Base-by-base conservation (phyloP, 805 yeast genomes). In the Cyberlindnera bimundalis region DNA sequence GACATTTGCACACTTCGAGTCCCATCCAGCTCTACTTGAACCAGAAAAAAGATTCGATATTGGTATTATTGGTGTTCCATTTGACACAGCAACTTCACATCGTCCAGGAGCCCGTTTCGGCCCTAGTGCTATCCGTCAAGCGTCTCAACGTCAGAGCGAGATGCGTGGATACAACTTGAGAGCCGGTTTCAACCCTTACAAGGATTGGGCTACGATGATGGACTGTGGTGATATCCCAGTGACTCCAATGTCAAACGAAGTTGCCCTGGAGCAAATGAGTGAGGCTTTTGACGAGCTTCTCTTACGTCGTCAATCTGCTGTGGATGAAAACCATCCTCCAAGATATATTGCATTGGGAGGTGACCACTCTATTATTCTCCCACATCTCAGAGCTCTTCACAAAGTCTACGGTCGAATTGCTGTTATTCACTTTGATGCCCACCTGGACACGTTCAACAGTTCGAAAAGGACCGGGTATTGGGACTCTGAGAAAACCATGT, bases 51-150 rank as follows among this genome's bases (percentile, higher is more conserved):
- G n/a, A 21, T 30, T 17, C 12, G 33, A 30, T 16, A 18, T 30
- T 11, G 95, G 81, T 1, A 48, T 86, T 12, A 70, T 85, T 41
- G 95, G 95, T 5, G 81, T 83, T 2, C 95, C 95, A 0, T 86
- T 85, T 52, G 95, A 85, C 55, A 85, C 93, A 6, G 91, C 91
- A 0, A 81, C 80, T 0, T 73, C 89, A 1, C 85, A 79, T 59
- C 70, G 95, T 37, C 74, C 90, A 0, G 95, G 95, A 6, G 90
- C 95, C 2, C 64, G 95, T 39, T 85, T 85, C 61, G 95, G 95
- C 3, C 95, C 91, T 3, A 62, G 79, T 33, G 81, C 84, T 10
- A 79, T 81, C 31, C 62, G 89, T 46, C 62, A 70, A 3, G 84
- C 84, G 2, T 78, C 84, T 2, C 83, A 78, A 54, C 71, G 93